A percentile compares a stretch with the other conserved stretches of the same genome.
Conservation (phyloP, 2,329 filamentous ascomycete species). For the Hyphodiscus sp. region DNA sequence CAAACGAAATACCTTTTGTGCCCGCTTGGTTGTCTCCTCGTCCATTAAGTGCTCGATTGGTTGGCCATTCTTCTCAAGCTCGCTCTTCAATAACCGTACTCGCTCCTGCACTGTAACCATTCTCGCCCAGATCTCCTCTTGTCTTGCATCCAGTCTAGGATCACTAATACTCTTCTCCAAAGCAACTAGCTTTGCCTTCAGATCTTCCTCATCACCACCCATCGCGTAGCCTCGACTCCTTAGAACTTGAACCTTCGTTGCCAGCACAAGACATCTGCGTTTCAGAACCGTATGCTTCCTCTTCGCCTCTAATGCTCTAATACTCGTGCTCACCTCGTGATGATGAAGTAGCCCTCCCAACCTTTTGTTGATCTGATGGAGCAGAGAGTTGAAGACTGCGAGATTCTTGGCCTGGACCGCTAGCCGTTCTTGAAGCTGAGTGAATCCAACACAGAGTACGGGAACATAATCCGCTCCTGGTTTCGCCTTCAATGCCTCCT, state of each 20-base stretch:
- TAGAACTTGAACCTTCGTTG: slow-evolving; percentile 73
- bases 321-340: slow-evolving; percentile 71
- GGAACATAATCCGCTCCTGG: slow-evolving; percentile 71
- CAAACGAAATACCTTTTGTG: slow-evolving; percentile 57
- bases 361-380: slow-evolving; percentile 74
- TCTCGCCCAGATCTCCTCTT: slow-evolving; percentile 81
- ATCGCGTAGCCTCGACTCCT: slow-evolving; percentile 77
- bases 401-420: slow-evolving; percentile 66
- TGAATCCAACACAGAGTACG: slow-evolving; percentile 68
- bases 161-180: slow-evolving; percentile 68
- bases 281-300: slow-evolving; percentile 67
- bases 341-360: slow-evolving; percentile 66
- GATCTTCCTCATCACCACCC: slow-evolving; percentile 70
- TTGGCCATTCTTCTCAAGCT: slow-evolving; percentile 62
- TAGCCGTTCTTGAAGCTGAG: slow-evolving; percentile 64
- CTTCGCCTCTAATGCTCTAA: slow-evolving; percentile 65
- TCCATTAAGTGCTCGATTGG: slow-evolving; percentile 53
- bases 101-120: slow-evolving; percentile 70
- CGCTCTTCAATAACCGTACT: slow-evolving; percentile 63
- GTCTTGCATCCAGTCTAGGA: slow-evolving; percentile 65
- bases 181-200: slow-evolving; percentile 63
- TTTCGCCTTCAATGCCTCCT: slow-evolving; percentile 75
- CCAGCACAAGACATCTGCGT: slow-evolving; percentile 66
- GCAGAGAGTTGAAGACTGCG: slow-evolving; percentile 59
- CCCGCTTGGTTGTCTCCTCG: slow-evolving; percentile 63